phyloP scores from a whole-genome alignment of 192 early-diverging fungal genomes.

The Gaertneriomyces sp. region DNA sequence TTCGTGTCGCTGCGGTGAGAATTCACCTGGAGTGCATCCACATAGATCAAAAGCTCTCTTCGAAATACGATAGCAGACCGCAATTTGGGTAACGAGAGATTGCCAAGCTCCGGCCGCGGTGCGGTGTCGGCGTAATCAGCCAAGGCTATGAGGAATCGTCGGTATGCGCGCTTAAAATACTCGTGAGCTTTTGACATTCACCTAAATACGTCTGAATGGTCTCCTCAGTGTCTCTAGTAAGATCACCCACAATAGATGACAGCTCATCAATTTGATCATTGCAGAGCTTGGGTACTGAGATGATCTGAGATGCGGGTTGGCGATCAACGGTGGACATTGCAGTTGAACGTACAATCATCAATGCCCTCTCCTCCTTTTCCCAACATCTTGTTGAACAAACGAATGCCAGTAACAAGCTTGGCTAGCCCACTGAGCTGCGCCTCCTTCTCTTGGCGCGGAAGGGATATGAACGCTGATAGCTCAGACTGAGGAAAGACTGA shows the following conservation, averaged over 20 bases:
- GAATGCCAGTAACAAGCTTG: slow-evolving; percentile 57
- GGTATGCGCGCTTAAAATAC: background rate
- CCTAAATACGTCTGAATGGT: slow-evolving; percentile 46
- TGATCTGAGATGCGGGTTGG: background rate
- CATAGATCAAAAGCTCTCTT: slow-evolving; percentile 54
- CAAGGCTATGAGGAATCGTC: slow-evolving; percentile 22
- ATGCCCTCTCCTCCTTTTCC: slow-evolving; percentile 59
- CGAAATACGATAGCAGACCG: slow-evolving; percentile 43
- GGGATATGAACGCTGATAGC: slow-evolving; percentile 50
- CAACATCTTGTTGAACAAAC: slow-evolving; percentile 58
- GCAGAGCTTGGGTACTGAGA: slow-evolving; percentile 45
- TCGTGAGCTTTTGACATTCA: background rate
- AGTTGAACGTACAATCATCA: slow-evolving; percentile 42
- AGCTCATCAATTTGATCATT: slow-evolving; percentile 39
- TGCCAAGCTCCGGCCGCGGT: slow-evolving; percentile 25
- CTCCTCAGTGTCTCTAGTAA: slow-evolving; percentile 42
- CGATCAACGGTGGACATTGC: background rate
- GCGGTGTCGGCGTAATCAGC: slow-evolving; percentile 40
- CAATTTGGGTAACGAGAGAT: slow-evolving; percentile 17
- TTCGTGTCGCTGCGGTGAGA: background rate
- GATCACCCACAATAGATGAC: slow-evolving; percentile 14
- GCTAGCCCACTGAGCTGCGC: slow-evolving; percentile 56
- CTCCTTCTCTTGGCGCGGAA: slow-evolving; percentile 53
- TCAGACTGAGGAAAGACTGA: slow-evolving; percentile 63
- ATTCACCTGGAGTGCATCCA: slow-evolving; percentile 50